A percentile compares a stretch with the other conserved stretches of the same genome.
These are phyloP conservation scores for Pascua guehoae DNA, from an alignment of 1,284 basidiomycete species.

Conservation along the genomic window DNA sequence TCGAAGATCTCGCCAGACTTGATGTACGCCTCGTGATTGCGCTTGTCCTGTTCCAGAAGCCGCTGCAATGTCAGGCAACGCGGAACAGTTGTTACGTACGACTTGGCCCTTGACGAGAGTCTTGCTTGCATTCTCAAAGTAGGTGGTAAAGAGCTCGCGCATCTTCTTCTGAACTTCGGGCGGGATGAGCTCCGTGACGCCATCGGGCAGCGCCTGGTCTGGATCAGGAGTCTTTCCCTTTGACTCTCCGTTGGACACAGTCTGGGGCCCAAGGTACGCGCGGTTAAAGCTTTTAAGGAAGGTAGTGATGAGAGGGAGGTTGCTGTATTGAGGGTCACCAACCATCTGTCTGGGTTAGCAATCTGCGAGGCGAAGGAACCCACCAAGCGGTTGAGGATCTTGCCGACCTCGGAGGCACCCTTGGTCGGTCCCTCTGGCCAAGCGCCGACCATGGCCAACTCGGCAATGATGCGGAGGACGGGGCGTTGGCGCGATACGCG, in stretches of 20 bases:
- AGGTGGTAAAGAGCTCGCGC: slow-evolving; percentile 86
- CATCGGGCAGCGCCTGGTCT: slow-evolving; percentile 49
- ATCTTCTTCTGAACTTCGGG: slow-evolving; percentile 81
- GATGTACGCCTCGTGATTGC: slow-evolving; percentile 98
- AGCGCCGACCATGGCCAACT: slow-evolving; percentile 77
- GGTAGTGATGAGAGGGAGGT: slow-evolving; percentile 74
- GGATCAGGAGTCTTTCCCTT: not conserved
- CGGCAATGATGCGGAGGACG: slow-evolving; percentile 78
- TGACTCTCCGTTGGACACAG: slow-evolving; percentile 3
- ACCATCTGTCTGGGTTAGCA: slow-evolving; percentile 59
- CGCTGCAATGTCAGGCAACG: slow-evolving; percentile 55
- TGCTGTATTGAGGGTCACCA: slow-evolving; percentile 78
- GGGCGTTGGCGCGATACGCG: slow-evolving; percentile 79
- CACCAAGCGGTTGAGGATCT: slow-evolving; percentile 66
- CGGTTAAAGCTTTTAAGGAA: slow-evolving; percentile 80
- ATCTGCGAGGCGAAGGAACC: slow-evolving; percentile 31
- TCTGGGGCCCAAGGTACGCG: slow-evolving; percentile 71
- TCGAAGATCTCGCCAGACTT: slow-evolving; percentile 98
- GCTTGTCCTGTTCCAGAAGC: slow-evolving; percentile 90
- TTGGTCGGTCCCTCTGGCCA: slow-evolving; percentile 57
- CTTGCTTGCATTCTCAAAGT: slow-evolving; percentile 86
- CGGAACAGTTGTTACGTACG: slow-evolving; percentile 52
- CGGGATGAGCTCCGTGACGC: slow-evolving; percentile 68
- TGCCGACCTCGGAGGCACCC: slow-evolving; percentile 70
- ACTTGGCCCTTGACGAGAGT: slow-evolving; percentile 87